These are phyloP conservation scores for Epichloe sp. DNA, from an alignment of 2,329 filamentous ascomycete species.

Conservation along the genomic window DNA sequence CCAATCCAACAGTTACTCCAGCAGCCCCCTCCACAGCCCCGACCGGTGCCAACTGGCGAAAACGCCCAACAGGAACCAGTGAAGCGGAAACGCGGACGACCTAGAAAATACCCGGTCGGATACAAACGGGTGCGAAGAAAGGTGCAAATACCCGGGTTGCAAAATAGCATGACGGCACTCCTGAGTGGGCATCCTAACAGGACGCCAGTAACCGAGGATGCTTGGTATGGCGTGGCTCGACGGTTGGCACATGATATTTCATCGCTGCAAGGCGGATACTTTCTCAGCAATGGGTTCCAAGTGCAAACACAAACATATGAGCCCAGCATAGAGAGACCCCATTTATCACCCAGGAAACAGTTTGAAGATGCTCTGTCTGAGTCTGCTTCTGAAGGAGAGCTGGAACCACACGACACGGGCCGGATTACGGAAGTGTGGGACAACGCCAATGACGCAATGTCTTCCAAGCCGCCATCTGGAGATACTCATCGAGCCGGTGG, in stretches of 20 bases:
- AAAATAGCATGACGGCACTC: constrained; percentile 6
- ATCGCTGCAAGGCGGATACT: constrained; percentile 6
- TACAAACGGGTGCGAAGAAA: constrained; percentile 4
- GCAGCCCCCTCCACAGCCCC: neutral
- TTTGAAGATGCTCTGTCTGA: neutral
- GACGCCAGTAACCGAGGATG: constrained; percentile 8
- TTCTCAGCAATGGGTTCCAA: constrained; percentile 3
- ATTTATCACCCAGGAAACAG: neutral
- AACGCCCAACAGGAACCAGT: neutral
- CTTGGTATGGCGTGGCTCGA: constrained; percentile 7
- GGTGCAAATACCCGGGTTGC: neutral
- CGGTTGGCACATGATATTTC: constrained; percentile 5
- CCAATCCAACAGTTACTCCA: constrained; percentile 3
- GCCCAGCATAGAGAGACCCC: neutral
- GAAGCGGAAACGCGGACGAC: constrained; percentile 13
- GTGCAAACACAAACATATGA: neutral
- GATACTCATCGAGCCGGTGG: neutral
- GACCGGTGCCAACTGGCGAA: neutral
- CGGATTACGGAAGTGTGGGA: constrained; percentile 4
- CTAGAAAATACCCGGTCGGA: constrained; percentile 8
- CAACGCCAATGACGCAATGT: neutral
- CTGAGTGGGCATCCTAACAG: constrained; percentile 1
- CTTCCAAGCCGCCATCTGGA: neutral
- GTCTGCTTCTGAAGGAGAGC: neutral
- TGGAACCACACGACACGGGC: neutral